Base-by-base conservation (phyloP, 306 rosid genomes). In the Castanea sativa region DNA sequence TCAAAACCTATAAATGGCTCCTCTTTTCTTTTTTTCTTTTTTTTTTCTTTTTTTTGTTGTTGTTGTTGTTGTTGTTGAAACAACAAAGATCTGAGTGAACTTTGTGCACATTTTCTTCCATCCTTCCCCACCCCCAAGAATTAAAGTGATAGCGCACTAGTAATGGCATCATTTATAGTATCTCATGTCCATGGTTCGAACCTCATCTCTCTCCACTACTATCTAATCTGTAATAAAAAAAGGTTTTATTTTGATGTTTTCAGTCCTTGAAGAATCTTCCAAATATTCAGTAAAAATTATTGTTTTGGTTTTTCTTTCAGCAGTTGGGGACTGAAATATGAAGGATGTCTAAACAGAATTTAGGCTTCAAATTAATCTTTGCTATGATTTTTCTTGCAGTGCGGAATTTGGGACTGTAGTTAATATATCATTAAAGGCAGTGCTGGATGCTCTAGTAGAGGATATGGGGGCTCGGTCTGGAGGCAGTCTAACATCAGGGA, bases 371-470 rank as follows among this genome's bases (percentile, higher is more conserved):
- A 52, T 73, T 77, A 29, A 68, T 16, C 45, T 43, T 57, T 58
- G 14, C 25, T 20, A 0, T 25, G 25, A 6, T 57, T 35, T 73
- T 15, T 56, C 67, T 78, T 84, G 84, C 87, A 96, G 99, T 83
- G 82, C 85, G 29, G 95, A 96, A 80, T 96, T 96, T 81, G 81
- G 86, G 63, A 87, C 78, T 76, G 71, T 93, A 29, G 81, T 93
- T 0, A 91, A 89, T 81, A 77, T 77, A 70, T 88, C 97, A n/a
- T 82, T 93, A 77, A 82, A 85, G 84, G 86, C 80, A 2, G 93
- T 87, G 77, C 90, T 90, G 75, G 91, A 90, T 76, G 52, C 71
- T 5, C 79, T 93, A 35, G 81, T 89, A 18, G 90, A 81, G 30
- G 89, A 88, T 20, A 86, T 93, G 90, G 91, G 76, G 52, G 81